Percentiles rank a stretch among this genome's conserved stretches.
These are phyloP conservation scores for Arbutus unedo DNA, from an alignment of 148 eudicot genomes.

Conservation along the genomic window DNA sequence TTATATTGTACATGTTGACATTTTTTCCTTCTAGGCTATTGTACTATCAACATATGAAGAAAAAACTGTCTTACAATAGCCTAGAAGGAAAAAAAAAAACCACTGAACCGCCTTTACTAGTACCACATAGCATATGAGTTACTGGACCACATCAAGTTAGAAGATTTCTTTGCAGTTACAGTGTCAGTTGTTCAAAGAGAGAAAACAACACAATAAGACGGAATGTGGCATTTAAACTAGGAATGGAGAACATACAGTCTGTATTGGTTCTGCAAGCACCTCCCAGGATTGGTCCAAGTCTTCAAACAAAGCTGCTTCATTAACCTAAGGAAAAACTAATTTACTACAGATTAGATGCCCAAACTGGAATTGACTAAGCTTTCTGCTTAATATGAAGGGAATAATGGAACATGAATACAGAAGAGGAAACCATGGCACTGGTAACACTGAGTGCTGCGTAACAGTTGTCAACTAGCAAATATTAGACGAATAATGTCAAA, in stretches of 20 bases:
- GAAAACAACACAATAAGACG: not conserved
- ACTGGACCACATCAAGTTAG: not conserved
- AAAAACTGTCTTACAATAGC: not conserved
- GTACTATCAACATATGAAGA: not conserved
- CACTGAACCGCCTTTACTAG: not conserved
- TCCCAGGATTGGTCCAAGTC: conserved; percentile 90
- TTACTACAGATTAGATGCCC: not conserved
- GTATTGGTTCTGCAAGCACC: conserved; percentile 97
- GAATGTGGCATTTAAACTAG: not conserved
- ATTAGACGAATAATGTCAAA: not conserved
- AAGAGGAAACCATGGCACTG: not conserved
- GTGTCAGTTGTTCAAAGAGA: not conserved
- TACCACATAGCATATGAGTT: not conserved
- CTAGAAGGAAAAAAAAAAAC: not conserved
- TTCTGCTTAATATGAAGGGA: not conserved
- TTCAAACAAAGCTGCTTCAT: conserved; percentile 62
- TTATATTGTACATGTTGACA: not conserved
- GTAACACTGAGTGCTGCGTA: not conserved
- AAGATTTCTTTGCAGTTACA: not conserved
- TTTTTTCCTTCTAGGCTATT: too few species aligned
- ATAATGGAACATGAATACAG: not conserved
- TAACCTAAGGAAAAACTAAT: conserved; percentile 47
- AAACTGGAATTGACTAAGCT: not conserved
- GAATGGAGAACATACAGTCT: conserved; percentile 61
- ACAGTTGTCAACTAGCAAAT: not conserved